A percentile compares a stretch with the other conserved stretches of the same genome.
phyloP scores from a whole-genome alignment of 2,329 filamentous ascomycete species.

The Pseudogymnoascus sp. region DNA sequence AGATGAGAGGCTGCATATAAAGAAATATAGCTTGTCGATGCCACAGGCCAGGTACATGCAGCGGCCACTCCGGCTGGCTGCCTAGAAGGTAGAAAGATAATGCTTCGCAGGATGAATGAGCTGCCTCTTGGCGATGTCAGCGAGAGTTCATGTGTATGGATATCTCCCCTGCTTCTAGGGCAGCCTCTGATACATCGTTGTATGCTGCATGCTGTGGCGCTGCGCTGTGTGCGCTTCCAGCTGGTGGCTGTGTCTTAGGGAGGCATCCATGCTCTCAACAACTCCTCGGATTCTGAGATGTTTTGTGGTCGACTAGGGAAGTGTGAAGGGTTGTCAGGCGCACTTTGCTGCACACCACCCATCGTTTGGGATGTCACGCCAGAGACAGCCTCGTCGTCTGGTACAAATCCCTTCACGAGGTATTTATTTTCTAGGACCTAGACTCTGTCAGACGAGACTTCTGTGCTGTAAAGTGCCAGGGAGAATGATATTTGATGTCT shows the following conservation, averaged over 20 bases:
- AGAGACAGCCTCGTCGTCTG: slow-evolving; percentile 6
- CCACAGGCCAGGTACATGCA: background rate
- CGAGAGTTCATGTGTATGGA: background rate
- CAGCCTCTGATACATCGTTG: background rate
- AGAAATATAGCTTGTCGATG: background rate
- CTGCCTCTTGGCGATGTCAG: background rate
- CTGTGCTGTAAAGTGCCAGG: background rate
- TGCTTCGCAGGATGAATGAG: background rate
- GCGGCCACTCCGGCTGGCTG: background rate
- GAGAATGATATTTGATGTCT: background rate
- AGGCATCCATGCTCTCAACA: background rate
- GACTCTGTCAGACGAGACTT: background rate
- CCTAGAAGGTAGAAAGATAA: background rate
- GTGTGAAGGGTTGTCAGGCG: slow-evolving; percentile 2
- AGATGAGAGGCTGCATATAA: background rate
- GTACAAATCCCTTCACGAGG: background rate
- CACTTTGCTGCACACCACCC: background rate
- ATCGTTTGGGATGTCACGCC: background rate
- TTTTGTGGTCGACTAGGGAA: background rate
- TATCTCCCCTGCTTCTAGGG: background rate
- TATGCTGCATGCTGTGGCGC: background rate
- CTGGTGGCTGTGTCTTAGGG: background rate
- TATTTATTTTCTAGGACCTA: background rate
- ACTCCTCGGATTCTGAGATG: background rate
- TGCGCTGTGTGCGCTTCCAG: background rate